Evolutionary conservation across 2,329 filamentous ascomycete species (phyloP), one percentile per base, ranked within the genome.

Genomic region (Aquanectria penicillioides): DNA sequence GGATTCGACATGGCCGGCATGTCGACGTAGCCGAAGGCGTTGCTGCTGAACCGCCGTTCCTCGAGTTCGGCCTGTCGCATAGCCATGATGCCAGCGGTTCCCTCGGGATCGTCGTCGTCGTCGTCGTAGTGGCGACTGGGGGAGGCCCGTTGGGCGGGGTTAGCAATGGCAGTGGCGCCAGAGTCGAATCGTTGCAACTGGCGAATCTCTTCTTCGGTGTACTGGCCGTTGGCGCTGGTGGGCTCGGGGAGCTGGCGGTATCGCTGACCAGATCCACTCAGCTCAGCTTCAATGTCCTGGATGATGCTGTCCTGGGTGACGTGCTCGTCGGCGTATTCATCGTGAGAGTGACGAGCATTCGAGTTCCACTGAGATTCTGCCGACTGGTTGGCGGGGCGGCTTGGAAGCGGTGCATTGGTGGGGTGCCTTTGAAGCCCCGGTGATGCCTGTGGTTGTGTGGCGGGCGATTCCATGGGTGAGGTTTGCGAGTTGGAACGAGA

Each of bases 41-140:
- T 69, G 29, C 67, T 66, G 36, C 74, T 72, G 41, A 78, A 78
- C 10, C 75, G 82, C 46, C 87, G 86, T 47, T 88, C 87, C 59
- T 96, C 91, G 73, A 93, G 86, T 61, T 97, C 93, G 5, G 93
- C 93, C 77, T 94, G 87, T 57, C 88, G 88, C 84, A 98, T 87
- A 65, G 93, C 93, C 71, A 91, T 86, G 48, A 96, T 79, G 13
- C 95, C 94, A 59, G 92, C 92, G 33, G 90, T 89, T 17, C 91
- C 94, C 74, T 97, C 94, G 0, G 91, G 88, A 71, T 98, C 94
- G 71, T 93, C 96, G 46, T 96, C 93, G 11, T 83, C 83, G 4
- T 82, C 59, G 23, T 66, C 61, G 18, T 61, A 66, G 28, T 59
- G 59, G n/a, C 64, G 63, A 17, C 57, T 56, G 17, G 68, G 67